Evolutionary conservation across 208 protist species (phyloP), one percentile per base, ranked within the genome.

Genomic region (Leishmania gerbilli): DNA sequence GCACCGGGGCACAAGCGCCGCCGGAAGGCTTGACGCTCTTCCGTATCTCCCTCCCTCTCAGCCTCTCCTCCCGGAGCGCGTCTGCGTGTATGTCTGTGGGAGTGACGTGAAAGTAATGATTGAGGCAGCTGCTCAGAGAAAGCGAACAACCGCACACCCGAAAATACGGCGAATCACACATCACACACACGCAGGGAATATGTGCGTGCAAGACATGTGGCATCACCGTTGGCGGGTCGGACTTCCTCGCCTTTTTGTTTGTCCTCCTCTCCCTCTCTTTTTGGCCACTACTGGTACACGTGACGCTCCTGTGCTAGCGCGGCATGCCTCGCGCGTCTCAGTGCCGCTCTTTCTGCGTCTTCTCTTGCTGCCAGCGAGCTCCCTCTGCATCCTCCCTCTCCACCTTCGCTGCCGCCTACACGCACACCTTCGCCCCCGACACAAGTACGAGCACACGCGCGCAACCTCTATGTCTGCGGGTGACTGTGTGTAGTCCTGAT

Each of bases 1-100:
- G 94, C 94, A 42, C 94, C 95, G 27, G 87, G 69, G 2, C 85
- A 91, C 47, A 97, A 97, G 88, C 87, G 94, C 21, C 80, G 87
- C 13, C 86, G 85, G 27, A 97, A 97, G 81, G 34, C 67, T 34
- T 55, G 31, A n/a, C 65, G 40, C 2, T 19, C 58, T 24, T n/a
- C 15, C 11, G 4, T 72, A 27, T 31, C 42, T 49, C 40, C 13
- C 76, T 11, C 64, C 9, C 56, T n/a, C 17, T 31, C 24, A 62
- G 56, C 24, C 75, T n/a, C 9, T 62, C 1, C 8, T 15, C 27
- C 40, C 34, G 15, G 49, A n/a, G 42, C 27, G 15, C 45, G n/a
- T 51, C 27, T 51, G 45, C 80, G 37, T 71, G 34, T 37, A 37
- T 74, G 27, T 34, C 24, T 71, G 3, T 49, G 40, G 5, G 64